Conservation (phyloP, 108 stramenopile species). For the Cyclotella baltica region DNA sequence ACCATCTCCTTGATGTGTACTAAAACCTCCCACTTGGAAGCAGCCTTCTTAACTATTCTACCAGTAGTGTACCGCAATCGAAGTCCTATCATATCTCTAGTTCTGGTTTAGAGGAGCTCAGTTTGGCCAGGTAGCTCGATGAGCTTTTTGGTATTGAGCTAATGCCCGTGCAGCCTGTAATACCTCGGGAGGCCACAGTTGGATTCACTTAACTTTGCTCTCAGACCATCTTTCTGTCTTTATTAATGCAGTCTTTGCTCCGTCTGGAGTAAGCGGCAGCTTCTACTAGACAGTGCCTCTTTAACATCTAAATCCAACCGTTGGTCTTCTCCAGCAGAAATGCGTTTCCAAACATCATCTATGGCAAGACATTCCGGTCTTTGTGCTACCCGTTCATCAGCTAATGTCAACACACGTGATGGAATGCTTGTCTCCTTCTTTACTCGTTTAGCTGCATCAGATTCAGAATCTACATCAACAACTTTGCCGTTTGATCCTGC, state of each 20-base stretch:
- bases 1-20: slow-evolving; percentile 58
- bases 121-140: slow-evolving; percentile 27
- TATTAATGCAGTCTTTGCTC: slow-evolving; percentile 75
- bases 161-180: slow-evolving; percentile 68
- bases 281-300: slow-evolving; percentile 60
- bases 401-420: slow-evolving; percentile 50
- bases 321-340: slow-evolving; percentile 17
- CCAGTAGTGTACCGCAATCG: slow-evolving; percentile 73
- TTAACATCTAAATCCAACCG: slow-evolving; percentile 79
- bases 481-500: slow-evolving; percentile 78
- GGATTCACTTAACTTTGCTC: slow-evolving; percentile 13
- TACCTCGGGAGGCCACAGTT: slow-evolving; percentile 71
- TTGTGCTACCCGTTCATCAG: slow-evolving; percentile 79
- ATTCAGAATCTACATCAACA: slow-evolving; percentile 50
- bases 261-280: slow-evolving; percentile 66
- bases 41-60: slow-evolving; percentile 58
- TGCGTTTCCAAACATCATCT: slow-evolving; percentile 54
- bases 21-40: slow-evolving; percentile 85
- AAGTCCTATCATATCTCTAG: slow-evolving; percentile 79
- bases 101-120: neutral
- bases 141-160: slow-evolving; percentile 36
- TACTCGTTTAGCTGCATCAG: slow-evolving; percentile 1
- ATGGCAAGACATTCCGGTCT: slow-evolving; percentile 87
- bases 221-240: slow-evolving; percentile 75
- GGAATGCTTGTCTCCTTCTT: slow-evolving; percentile 10